These are phyloP conservation scores for Stentor coeruleus DNA, from an alignment of 73 alveolate genomes.

Conservation along the genomic window DNA sequence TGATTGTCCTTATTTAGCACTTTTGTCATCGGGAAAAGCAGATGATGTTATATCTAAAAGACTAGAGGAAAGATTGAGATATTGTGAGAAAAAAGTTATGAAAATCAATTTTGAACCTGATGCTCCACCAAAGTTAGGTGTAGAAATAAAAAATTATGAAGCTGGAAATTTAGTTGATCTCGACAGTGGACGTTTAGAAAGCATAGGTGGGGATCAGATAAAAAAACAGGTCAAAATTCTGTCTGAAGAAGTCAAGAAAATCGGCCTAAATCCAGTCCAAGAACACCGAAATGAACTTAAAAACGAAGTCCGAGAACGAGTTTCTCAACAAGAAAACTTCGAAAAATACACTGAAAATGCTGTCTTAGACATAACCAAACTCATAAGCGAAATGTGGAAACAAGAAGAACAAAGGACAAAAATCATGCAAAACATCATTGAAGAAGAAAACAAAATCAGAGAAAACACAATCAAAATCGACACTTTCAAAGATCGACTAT, in stretches of 20 bases:
- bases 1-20: background rate
- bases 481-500: background rate
- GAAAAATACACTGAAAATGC: background rate
- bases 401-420: background rate
- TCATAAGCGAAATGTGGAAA: background rate
- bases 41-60: background rate
- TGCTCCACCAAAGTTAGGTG: background rate
- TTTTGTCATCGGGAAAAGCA: background rate
- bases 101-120: background rate
- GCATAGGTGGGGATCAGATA: background rate
- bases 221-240: background rate
- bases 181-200: background rate
- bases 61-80: background rate
- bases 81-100: background rate
- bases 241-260: background rate
- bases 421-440: background rate
- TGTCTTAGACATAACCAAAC: background rate
- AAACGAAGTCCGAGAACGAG: background rate
- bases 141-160: background rate
- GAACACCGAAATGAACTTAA: background rate
- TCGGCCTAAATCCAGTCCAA: background rate
- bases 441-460: background rate
- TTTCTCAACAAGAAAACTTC: background rate
- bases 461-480: background rate
- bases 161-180: background rate